phyloP scores from a whole-genome alignment of 768 basidiomycete genomes.

The Xerocomus potaroensis region DNA sequence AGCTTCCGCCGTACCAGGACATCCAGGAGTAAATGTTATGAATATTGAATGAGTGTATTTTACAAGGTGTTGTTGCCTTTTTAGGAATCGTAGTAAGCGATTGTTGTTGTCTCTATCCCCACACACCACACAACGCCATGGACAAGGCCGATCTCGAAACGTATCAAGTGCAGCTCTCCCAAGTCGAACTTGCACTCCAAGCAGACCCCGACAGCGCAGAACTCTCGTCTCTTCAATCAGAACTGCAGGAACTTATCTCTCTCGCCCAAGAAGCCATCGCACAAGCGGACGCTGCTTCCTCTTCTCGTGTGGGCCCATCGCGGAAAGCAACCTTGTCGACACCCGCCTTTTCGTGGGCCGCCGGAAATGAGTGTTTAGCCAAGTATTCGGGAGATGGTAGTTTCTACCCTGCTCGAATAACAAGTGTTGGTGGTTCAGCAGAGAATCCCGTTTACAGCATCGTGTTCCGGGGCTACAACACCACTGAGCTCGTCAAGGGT shows the following conservation, averaged over 20 bases:
- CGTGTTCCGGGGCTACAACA: slow-evolving; percentile 89
- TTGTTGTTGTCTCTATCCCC: too few relatives aligned
- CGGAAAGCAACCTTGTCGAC: slow-evolving; percentile 52
- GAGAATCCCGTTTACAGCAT: slow-evolving; percentile 86
- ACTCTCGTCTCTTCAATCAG: slow-evolving; percentile 66
- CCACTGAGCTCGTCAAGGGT: slow-evolving; percentile 77
- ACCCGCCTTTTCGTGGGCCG: slow-evolving; percentile 58
- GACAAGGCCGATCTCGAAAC: slow-evolving; percentile 79
- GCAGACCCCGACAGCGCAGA: slow-evolving; percentile 72
- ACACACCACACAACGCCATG: slow-evolving; percentile 13
- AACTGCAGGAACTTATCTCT: slow-evolving; percentile 79
- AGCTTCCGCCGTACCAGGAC: slow-evolving; percentile 45
- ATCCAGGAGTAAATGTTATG: slow-evolving; percentile 21
- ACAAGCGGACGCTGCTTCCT: slow-evolving; percentile 61
- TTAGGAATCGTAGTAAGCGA: slow-evolving; percentile 17
- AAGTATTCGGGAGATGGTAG: slow-evolving; percentile 80
- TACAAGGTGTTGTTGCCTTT: slow-evolving; percentile 9
- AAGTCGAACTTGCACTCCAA: slow-evolving; percentile 77
- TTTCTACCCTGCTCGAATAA: slow-evolving; percentile 90
- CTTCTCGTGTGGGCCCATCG: slow-evolving; percentile 51
- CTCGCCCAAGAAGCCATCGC: slow-evolving; percentile 71
- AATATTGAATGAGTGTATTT: background rate
- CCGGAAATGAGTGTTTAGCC: slow-evolving; percentile 83
- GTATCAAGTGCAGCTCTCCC: slow-evolving; percentile 85
- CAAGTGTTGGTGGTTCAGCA: slow-evolving; percentile 73